phyloP scores from a whole-genome alignment of 176 grass and related monocot genomes.

The Rhipidocladum racemiflorum region DNA sequence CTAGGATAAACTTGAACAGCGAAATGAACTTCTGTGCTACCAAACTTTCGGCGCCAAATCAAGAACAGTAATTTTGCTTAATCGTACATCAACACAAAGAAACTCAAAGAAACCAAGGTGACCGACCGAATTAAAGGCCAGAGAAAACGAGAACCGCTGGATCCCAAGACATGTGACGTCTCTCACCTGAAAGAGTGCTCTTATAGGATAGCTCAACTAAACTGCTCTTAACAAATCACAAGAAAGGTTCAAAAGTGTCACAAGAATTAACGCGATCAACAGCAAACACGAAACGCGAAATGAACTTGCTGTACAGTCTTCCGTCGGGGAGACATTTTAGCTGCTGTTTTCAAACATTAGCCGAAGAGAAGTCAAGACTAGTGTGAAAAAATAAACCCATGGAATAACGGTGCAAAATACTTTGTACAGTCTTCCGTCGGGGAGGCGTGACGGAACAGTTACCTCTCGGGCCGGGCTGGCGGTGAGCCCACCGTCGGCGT shows the following conservation, averaged over 20 bases:
- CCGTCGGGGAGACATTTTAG: too few relatives aligned
- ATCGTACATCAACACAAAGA: background rate
- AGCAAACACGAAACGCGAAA: conserved; percentile 1
- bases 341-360: background rate
- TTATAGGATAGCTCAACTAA: conserved; percentile 26
- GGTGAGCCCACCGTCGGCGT: conserved; percentile 14
- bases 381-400: background rate
- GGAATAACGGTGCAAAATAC: too few relatives aligned
- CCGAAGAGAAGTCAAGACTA: background rate
- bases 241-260: conserved; percentile 33
- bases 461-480: conserved; percentile 16
- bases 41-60: background rate
- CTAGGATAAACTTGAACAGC: background rate
- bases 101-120: background rate
- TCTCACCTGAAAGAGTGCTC: conserved; percentile 4
- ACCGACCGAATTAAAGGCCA: background rate
- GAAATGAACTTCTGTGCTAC: background rate
- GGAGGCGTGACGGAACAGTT: background rate
- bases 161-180: background rate
- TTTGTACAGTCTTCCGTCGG: too few relatives aligned
- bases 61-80: background rate
- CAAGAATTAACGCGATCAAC: background rate
- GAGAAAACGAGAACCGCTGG: background rate
- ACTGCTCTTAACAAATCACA: conserved; percentile 17
- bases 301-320: too few relatives aligned